Conservation (phyloP, 1,284 basidiomycete species). For the Laetiporus sulphureus region DNA sequence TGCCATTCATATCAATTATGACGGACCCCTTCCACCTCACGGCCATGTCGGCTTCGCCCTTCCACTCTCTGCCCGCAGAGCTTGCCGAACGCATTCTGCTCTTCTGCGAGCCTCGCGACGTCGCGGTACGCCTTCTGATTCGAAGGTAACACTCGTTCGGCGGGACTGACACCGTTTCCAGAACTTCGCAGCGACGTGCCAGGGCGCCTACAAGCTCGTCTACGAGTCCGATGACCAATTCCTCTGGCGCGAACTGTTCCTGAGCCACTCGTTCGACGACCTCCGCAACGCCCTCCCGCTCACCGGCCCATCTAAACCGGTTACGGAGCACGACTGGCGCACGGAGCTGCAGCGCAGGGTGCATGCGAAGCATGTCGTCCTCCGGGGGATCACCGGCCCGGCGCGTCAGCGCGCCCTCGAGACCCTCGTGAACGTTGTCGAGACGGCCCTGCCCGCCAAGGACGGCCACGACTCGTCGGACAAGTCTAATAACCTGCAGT, state of each 20-base stretch:
- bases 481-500: slow-evolving; percentile 16
- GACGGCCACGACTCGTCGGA: slow-evolving; percentile 13
- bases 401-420: slow-evolving; percentile 31
- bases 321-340: slow-evolving; percentile 22
- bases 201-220: slow-evolving; percentile 37
- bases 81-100: slow-evolving; percentile 48
- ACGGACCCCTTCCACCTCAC: too few species aligned
- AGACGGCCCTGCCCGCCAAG: slow-evolving; percentile 29
- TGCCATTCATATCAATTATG: too few species aligned
- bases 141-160: neutral
- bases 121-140: slow-evolving; percentile 28
- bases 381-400: slow-evolving; percentile 19
- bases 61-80: slow-evolving; percentile 42
- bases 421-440: slow-evolving; percentile 36
- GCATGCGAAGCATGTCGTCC: slow-evolving; percentile 20
- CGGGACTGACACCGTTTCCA: slow-evolving; percentile 3
- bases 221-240: slow-evolving; percentile 44
- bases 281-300: slow-evolving; percentile 30
- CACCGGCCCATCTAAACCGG: neutral
- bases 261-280: slow-evolving; percentile 51
- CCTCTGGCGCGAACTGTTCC: slow-evolving; percentile 60
- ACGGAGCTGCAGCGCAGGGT: slow-evolving; percentile 26
- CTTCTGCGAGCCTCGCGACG: slow-evolving; percentile 46
- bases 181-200: slow-evolving; percentile 48
- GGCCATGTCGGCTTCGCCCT: slow-evolving; percentile 2